Evolutionary conservation across 805 yeast species (phyloP), one percentile per base, ranked within the genome.

Genomic region (Alloascoidea hylecoeti): DNA sequence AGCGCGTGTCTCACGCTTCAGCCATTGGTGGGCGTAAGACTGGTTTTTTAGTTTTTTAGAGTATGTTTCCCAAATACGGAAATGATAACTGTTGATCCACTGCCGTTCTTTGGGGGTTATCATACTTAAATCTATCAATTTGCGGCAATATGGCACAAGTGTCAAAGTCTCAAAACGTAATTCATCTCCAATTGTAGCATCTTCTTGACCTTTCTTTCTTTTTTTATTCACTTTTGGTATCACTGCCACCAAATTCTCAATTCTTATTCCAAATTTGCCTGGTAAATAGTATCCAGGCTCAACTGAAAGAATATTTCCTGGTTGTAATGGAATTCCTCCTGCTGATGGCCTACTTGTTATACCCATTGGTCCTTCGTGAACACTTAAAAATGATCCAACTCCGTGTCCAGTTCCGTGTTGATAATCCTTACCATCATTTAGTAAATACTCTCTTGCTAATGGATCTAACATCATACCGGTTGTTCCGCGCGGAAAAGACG

Each of bases 361-460:
- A 13, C 89, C 94, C 39, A 89, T 69, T 1, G 97, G 97, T 0
- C 94, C 92, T 51, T 94, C 96, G 55, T 92, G 98, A 14, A 92
- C 97, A 54, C 80, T 79, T 35, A 94, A 72, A 53, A 69, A 89
- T 15, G 88, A 69, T 2, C 96, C 97, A n/a, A 92, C 81, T 3
- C 98, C 98, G 57, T 92, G 98, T 2, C 97, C 96, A 0, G 97
- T 85, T 5, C 98, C 97, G 56, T 92, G 98, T 45, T 78, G 72
- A 55, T 82, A 92, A 53, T 83, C 92, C 37, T 84, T 62, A 0
- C 97, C 97, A 38, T 74, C 65, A 32, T 72, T 63, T 85, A 94
- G 82, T 42, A 92, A 60, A 38, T 72, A 78, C 55, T 79, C 85
- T 45, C 98, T 69, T 0, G 96, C 95, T 38, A 86, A 64, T 0